Evolutionary conservation across 1,284 basidiomycete species (phyloP).

Genomic region (Prillingera fragicola): DNA sequence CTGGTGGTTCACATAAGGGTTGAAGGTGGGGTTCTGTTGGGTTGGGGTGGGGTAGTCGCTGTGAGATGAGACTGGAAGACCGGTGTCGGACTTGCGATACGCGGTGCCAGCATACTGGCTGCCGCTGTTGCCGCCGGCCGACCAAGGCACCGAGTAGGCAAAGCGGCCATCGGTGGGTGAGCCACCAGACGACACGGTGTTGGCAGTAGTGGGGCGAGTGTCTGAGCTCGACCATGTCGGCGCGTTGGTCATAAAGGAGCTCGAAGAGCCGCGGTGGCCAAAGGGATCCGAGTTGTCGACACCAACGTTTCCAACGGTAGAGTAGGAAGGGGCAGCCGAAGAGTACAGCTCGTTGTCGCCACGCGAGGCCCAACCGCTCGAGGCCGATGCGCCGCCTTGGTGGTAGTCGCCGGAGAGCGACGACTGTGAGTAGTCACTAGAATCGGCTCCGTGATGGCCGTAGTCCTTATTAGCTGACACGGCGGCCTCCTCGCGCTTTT

Average conservation of each 20-base stretch:
- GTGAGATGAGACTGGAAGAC: background rate
- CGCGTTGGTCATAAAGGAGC: slow-evolving; percentile 13
- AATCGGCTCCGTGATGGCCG: background rate
- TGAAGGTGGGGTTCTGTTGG: background rate
- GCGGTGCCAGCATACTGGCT: background rate
- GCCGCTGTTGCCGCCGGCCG: background rate
- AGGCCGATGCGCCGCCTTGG: too few species aligned
- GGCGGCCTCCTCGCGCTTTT: slow-evolving; percentile 64
- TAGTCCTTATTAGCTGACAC: slow-evolving; percentile 22
- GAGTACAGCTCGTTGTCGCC: too few species aligned
- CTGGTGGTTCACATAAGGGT: background rate
- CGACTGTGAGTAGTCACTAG: background rate
- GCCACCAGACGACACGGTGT: slow-evolving; percentile 13
- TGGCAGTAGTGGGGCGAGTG: slow-evolving; percentile 19
- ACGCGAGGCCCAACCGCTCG: too few species aligned
- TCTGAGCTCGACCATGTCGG: slow-evolving; percentile 11
- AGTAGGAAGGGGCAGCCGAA: too few species aligned
- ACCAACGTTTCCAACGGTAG: too few species aligned
- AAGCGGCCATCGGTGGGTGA: slow-evolving; percentile 15
- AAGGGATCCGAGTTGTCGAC: slow-evolving; percentile 4
- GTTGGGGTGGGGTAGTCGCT: background rate
- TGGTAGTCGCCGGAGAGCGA: too few species aligned
- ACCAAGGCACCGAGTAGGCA: slow-evolving; percentile 1
- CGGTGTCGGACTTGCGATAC: slow-evolving; percentile 1
- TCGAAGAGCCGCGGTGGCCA: slow-evolving; percentile 11